These are phyloP conservation scores for Aspergillus leporis DNA, from an alignment of 495 filamentous ascomycete genomes.

Conservation along the genomic window DNA sequence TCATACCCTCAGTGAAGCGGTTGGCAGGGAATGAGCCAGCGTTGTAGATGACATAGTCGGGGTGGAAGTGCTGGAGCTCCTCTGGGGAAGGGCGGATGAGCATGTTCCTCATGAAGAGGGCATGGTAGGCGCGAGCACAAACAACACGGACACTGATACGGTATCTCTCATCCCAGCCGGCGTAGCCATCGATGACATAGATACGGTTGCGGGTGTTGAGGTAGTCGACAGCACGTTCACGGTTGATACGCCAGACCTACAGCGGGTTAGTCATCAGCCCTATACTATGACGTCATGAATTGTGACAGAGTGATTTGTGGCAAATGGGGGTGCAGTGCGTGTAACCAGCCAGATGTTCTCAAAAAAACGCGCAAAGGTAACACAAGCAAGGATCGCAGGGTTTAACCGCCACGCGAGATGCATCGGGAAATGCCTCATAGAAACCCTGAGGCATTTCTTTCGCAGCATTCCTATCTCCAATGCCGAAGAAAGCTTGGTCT, in stretches of 20 bases:
- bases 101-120: conserved; percentile 99
- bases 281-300: conserved; percentile 40
- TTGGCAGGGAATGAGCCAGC: conserved; percentile 98
- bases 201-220: conserved; percentile 98
- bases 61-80: conserved; percentile 95
- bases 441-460: conserved; percentile 20
- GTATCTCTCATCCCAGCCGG: conserved; percentile 98
- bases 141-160: conserved; percentile 96
- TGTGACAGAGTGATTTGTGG: conserved; percentile 24
- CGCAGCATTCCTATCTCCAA: not conserved
- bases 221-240: conserved; percentile 97
- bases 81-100: conserved; percentile 88
- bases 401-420: conserved; percentile 12
- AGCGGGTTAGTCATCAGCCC: conserved; percentile 23
- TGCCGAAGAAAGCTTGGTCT: conserved; percentile 38
- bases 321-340: not conserved
- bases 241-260: conserved; percentile 99
- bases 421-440: conserved; percentile 25
- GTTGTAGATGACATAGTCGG: conserved; percentile 99
- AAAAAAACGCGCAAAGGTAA: conserved; percentile 1
- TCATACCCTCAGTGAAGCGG: conserved; percentile 97
- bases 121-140: conserved; percentile 98
- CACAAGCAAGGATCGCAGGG: conserved; percentile 4
- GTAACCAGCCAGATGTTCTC: not conserved
- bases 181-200: conserved; percentile 96